Conservation (phyloP, 2,329 filamentous ascomycete genomes). For the Arthrobotrys pseudoclavata region DNA sequence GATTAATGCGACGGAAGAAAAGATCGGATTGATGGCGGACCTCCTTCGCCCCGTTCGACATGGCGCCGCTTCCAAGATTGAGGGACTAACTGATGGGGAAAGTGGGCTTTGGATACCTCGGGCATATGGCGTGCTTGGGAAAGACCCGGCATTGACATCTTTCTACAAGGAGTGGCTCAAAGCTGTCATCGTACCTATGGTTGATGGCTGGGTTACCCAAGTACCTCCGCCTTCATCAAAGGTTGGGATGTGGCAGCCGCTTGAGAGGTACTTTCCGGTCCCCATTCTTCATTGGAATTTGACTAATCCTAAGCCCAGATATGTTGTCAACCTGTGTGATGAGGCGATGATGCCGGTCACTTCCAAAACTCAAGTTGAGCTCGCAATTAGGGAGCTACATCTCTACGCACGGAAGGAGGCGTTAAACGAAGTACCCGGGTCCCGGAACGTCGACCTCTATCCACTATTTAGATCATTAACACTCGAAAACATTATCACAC, state of each 20-base stretch:
- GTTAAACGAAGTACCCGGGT: constrained; percentile 90
- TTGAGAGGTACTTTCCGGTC: constrained; percentile 75
- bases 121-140: constrained; percentile 90
- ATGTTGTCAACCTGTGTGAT: constrained; percentile 95
- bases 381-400: constrained; percentile 87
- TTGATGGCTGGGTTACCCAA: constrained; percentile 83
- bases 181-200: constrained; percentile 95
- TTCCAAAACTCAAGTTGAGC: constrained; percentile 95
- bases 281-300: not conserved
- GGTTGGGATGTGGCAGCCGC: constrained; percentile 92
- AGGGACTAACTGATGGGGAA: constrained; percentile 93
- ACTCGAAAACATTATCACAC: constrained; percentile 88
- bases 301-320: constrained; percentile 66
- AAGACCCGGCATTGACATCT: constrained; percentile 82
- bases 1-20: constrained; percentile 95
- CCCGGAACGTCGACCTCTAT: constrained; percentile 90
- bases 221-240: constrained; percentile 90
- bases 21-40: constrained; percentile 96
- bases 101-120: constrained; percentile 96
- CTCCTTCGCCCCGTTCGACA: constrained; percentile 91
- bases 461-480: constrained; percentile 91
- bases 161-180: constrained; percentile 99
- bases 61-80: constrained; percentile 95
- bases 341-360: constrained; percentile 92
- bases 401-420: constrained; percentile 95